phyloP scores from a whole-genome alignment of 495 filamentous ascomycete species.

The Penicillium dipodomyicola region DNA sequence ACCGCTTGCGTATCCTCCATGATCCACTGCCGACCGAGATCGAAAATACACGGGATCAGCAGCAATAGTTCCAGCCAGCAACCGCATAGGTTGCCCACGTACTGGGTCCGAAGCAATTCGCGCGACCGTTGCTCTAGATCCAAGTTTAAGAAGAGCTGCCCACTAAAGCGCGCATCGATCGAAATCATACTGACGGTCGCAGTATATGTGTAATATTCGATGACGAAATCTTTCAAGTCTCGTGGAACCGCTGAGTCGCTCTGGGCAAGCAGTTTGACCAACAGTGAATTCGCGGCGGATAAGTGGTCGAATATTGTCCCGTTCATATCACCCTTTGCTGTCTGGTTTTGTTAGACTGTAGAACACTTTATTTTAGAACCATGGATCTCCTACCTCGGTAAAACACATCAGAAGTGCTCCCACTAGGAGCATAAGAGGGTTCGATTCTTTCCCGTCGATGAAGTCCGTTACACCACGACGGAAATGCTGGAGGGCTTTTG shows the following conservation, averaged over 20 bases:
- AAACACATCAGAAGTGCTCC: conserved; percentile 42
- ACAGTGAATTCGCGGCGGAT: conserved; percentile 33
- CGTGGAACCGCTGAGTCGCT: conserved; percentile 34
- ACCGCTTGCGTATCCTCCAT: conserved; percentile 24
- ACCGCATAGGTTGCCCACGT: conserved; percentile 38
- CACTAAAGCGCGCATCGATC: conserved; percentile 35
- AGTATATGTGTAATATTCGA: conserved; percentile 42
- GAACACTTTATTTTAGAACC: not conserved
- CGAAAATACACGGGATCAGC: conserved; percentile 39
- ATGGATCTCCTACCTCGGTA: conserved; percentile 31
- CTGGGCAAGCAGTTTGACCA: conserved; percentile 33
- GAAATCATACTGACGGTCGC: conserved; percentile 46
- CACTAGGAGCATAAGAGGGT: conserved; percentile 36
- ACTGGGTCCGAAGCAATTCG: conserved; percentile 28
- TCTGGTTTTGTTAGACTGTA: conserved; percentile 22
- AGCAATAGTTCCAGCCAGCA: conserved; percentile 40
- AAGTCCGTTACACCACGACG: conserved; percentile 36
- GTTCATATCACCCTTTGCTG: conserved; percentile 41
- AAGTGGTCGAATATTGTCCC: conserved; percentile 41
- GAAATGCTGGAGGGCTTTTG: conserved; percentile 35
- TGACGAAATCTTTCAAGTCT: conserved; percentile 40
- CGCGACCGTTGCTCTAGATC: conserved; percentile 39
- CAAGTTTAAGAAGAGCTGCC: conserved; percentile 36
- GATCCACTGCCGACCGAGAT: conserved; percentile 42
- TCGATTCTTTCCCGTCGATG: conserved; percentile 38